Percentiles rank a stretch among this genome's conserved stretches.
These are phyloP conservation scores for Pyrus bretschneideri DNA, from an alignment of 306 rosid genomes.

Conservation along the genomic window DNA sequence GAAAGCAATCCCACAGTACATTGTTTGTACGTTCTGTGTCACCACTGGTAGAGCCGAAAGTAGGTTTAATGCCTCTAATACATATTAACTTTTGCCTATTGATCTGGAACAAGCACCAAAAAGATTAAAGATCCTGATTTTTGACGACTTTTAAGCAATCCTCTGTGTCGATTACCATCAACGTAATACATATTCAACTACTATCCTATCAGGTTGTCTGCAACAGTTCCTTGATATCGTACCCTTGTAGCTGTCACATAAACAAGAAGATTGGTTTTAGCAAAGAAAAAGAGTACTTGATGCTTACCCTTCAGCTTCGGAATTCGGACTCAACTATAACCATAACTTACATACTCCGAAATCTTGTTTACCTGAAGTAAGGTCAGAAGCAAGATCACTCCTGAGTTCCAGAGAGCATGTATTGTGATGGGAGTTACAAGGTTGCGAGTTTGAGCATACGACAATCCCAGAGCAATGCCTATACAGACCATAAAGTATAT, in stretches of 20 bases:
- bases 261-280: conserved; percentile 23
- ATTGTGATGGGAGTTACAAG: conserved; percentile 93
- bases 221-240: conserved; percentile 90
- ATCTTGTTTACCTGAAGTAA: conserved; percentile 58
- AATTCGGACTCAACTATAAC: not conserved
- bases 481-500: conserved; percentile 10
- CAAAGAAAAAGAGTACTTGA: not conserved
- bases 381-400: conserved; percentile 85
- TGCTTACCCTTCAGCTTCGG: not conserved
- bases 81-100: not conserved
- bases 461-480: conserved; percentile 86
- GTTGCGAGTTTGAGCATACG: conserved; percentile 95
- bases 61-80: not conserved
- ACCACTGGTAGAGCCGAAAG: not conserved
- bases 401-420: conserved; percentile 94
- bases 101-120: not conserved
- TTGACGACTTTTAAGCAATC: not conserved
- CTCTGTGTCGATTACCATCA: conserved; percentile 4
- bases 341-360: not conserved
- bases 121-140: not conserved
- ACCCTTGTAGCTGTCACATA: conserved; percentile 72
- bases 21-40: not conserved
- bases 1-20: not conserved
- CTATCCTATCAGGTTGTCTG: conserved; percentile 53
- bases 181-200: conserved; percentile 11